Conservation (phyloP, 306 rosid species). For the Castanea mollissima region DNA sequence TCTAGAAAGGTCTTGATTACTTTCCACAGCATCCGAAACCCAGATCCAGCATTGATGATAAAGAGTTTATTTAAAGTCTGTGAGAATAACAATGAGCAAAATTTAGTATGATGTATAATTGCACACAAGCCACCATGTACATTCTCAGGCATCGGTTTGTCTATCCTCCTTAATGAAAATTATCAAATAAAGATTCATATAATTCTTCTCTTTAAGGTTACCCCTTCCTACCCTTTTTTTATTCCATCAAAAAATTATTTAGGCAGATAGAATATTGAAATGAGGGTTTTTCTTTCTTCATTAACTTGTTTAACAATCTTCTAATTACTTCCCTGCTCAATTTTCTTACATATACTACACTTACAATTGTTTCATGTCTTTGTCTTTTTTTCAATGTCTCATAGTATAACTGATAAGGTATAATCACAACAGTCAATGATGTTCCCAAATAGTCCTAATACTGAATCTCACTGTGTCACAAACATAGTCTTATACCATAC, state of each 20-base stretch:
- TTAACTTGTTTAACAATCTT: background rate
- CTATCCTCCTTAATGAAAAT: background rate
- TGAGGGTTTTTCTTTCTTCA: background rate
- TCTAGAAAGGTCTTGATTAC: constrained; percentile 71
- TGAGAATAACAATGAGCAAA: background rate
- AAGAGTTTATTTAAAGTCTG: constrained; percentile 80
- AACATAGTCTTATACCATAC: too few species aligned
- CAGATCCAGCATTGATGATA: constrained; percentile 86
- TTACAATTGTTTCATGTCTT: too few species aligned
- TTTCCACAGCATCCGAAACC: constrained; percentile 84
- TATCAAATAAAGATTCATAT: background rate
- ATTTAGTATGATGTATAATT: constrained; percentile 1
- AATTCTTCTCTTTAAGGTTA: background rate
- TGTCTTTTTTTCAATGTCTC: too few species aligned
- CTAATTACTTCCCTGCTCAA: background rate
- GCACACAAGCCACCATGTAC: background rate
- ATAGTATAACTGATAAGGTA: too few species aligned
- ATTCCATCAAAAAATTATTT: background rate
- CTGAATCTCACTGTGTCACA: too few species aligned
- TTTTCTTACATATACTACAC: background rate
- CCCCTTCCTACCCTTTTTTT: too few species aligned
- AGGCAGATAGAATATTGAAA: background rate
- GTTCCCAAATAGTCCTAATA: too few species aligned
- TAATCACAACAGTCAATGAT: too few species aligned
- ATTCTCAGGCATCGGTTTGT: background rate